These are phyloP conservation scores for Ceratobasidium sp. DNA, from an alignment of 1,284 basidiomycete genomes.

Conservation along the genomic window DNA sequence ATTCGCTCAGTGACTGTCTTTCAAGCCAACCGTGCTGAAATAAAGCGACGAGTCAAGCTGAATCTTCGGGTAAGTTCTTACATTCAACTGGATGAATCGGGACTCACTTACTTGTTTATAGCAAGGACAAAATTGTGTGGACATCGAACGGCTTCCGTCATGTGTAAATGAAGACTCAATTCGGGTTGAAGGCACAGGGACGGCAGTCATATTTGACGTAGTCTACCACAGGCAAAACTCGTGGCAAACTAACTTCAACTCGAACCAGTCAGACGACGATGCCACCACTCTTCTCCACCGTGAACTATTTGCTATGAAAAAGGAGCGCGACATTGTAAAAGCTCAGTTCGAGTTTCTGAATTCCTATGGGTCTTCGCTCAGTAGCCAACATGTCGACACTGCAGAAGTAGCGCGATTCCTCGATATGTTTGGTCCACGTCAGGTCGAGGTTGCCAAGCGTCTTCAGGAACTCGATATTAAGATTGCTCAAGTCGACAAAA, in stretches of 20 bases:
- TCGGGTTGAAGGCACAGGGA: constrained; percentile 52
- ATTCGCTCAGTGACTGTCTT: constrained; percentile 31
- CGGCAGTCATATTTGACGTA: constrained; percentile 52
- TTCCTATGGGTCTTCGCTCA: constrained; percentile 48
- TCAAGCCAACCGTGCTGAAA: constrained; percentile 23
- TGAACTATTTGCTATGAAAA: constrained; percentile 37
- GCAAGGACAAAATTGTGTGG: constrained; percentile 52
- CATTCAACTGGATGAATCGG: background rate
- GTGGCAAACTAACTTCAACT: too few species aligned
- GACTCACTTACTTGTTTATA: background rate
- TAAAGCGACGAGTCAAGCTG: constrained; percentile 17
- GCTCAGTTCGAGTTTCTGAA: constrained; percentile 44
- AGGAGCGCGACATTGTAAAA: constrained; percentile 40
- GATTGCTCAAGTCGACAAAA: constrained; percentile 42
- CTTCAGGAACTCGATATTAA: constrained; percentile 40
- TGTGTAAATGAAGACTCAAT: constrained; percentile 51
- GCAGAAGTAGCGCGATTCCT: constrained; percentile 50
- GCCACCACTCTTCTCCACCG: constrained; percentile 6
- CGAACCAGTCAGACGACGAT: too few species aligned
- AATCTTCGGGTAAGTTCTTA: constrained; percentile 15
- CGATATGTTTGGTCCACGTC: constrained; percentile 47
- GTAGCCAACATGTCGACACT: constrained; percentile 46
- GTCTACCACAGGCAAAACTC: constrained; percentile 47
- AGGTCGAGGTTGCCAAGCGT: constrained; percentile 40
- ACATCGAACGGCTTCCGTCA: constrained; percentile 50